Conservation (phyloP, 164 flowering plant genomes). For the Piper betle region DNA sequence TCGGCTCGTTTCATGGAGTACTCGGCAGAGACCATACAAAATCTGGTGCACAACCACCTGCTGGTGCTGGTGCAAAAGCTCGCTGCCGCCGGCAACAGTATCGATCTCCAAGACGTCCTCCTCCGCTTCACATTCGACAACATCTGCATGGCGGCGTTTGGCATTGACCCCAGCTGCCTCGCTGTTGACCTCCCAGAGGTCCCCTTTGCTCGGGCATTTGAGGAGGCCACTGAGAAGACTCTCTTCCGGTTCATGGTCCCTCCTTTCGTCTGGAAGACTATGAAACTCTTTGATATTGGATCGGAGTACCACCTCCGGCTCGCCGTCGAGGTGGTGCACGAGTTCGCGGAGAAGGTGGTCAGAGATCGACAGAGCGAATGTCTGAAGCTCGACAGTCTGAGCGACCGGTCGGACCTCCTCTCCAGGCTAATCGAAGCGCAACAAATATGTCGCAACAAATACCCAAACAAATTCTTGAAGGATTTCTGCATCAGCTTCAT, state of each 20-base stretch:
- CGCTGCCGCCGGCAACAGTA: background rate
- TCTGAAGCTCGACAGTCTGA: background rate
- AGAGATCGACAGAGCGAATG: background rate
- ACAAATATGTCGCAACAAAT: conserved; percentile 1
- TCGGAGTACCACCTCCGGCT: conserved; percentile 6
- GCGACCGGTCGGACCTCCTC: conserved; percentile 1
- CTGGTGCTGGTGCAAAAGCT: conserved; percentile 14
- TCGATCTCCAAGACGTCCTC: conserved; percentile 31
- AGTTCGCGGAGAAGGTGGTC: background rate
- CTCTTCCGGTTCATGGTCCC: conserved; percentile 21
- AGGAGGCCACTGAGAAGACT: conserved; percentile 17
- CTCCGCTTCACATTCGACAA: conserved; percentile 26
- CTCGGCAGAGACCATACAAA: conserved; percentile 6
- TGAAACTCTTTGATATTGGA: conserved; percentile 18
- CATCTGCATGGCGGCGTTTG: conserved; percentile 16
- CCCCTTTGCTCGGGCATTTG: conserved; percentile 22
- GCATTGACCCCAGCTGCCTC: conserved; percentile 15
- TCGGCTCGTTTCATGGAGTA: conserved; percentile 6
- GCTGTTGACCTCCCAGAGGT: conserved; percentile 13
- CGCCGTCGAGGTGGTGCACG: background rate
- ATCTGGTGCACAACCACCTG: conserved; percentile 15
- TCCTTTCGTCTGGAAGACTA: conserved; percentile 20
- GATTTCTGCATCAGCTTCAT: conserved; percentile 18
- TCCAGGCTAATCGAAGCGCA: conserved; percentile 4
- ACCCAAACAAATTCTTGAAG: conserved; percentile 15